Evolutionary conservation across 23 red algal genomes (phyloP).

Genomic region (Gracilaria vermiculophylla): DNA sequence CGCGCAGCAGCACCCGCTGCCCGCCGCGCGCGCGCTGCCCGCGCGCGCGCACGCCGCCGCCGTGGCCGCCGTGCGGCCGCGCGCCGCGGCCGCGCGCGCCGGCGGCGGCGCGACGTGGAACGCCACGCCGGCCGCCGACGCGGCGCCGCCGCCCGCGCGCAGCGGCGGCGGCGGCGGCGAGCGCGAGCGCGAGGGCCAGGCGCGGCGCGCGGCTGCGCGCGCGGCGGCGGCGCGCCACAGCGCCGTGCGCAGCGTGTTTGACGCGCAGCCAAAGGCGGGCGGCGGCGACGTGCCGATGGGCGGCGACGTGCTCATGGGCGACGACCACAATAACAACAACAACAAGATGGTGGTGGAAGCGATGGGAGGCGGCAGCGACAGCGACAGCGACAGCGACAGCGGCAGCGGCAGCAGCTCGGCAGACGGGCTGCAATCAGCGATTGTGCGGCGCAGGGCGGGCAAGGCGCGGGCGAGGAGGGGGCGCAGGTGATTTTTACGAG

Average conservation of each 20-base stretch:
- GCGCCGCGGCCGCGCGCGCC: background rate
- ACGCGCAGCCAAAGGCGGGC: background rate
- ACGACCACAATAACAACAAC: background rate
- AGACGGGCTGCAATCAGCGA: too few species aligned
- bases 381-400: too few species aligned
- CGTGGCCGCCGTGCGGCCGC: background rate
- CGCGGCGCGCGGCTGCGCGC: background rate
- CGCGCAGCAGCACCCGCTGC: slow-evolving; percentile 45
- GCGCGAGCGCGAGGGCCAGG: background rate
- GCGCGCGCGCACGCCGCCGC: slow-evolving; percentile 36
- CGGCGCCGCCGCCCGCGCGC: background rate
- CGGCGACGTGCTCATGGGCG: background rate
- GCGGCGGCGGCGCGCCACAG: background rate
- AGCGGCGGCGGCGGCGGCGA: background rate
- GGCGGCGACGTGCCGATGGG: background rate
- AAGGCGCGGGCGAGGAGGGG: background rate
- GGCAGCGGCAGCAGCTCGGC: too few species aligned
- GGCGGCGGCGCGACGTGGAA: slow-evolving; percentile 27
- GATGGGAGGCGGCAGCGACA: too few species aligned
- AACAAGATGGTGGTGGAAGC: slow-evolving; percentile 17
- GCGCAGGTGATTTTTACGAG: too few species aligned
- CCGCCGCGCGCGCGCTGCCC: slow-evolving; percentile 47
- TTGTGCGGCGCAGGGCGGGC: too few species aligned
- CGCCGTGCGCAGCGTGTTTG: background rate
- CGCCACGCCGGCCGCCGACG: slow-evolving; percentile 37